Percentiles rank a stretch among this genome's conserved stretches.
Conservation (phyloP, 768 basidiomycete species). For the Lentinula lateritia region DNA sequence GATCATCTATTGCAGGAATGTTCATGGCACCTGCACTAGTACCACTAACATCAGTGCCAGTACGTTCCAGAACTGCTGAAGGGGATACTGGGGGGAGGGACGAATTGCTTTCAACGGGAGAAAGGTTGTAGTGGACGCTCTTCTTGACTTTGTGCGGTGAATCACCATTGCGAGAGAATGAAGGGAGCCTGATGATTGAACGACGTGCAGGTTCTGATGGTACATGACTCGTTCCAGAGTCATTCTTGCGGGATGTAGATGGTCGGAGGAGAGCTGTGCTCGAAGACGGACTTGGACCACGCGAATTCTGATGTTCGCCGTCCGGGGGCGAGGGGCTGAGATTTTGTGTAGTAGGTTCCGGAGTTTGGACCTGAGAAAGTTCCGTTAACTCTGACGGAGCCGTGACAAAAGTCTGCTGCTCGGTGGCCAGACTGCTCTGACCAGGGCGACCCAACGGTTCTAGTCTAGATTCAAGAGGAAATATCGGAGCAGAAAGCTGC, state of each 20-base stretch:
- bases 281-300: slow-evolving; percentile 9
- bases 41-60: slow-evolving; percentile 45
- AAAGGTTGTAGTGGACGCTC: slow-evolving; percentile 36
- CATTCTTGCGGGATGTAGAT: background rate
- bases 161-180: slow-evolving; percentile 9
- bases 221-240: slow-evolving; percentile 8
- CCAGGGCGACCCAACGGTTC: background rate
- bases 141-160: slow-evolving; percentile 18
- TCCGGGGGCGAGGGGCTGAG: background rate
- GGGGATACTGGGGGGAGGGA: slow-evolving; percentile 44
- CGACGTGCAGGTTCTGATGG: slow-evolving; percentile 13
- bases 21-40: slow-evolving; percentile 62
- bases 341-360: background rate
- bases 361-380: background rate
- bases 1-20: slow-evolving; percentile 15
- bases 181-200: slow-evolving; percentile 14
- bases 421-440: background rate
- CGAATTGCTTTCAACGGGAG: slow-evolving; percentile 1
- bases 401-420: slow-evolving; percentile 12
- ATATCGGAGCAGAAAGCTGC: background rate
- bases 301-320: background rate
- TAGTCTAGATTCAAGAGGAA: slow-evolving; percentile 7
- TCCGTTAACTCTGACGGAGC: slow-evolving; percentile 16
- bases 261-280: slow-evolving; percentile 13
- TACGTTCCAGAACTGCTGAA: slow-evolving; percentile 59